Base-by-base conservation (phyloP, 1,284 basidiomycete species). In the Trichosporon asahii region DNA sequence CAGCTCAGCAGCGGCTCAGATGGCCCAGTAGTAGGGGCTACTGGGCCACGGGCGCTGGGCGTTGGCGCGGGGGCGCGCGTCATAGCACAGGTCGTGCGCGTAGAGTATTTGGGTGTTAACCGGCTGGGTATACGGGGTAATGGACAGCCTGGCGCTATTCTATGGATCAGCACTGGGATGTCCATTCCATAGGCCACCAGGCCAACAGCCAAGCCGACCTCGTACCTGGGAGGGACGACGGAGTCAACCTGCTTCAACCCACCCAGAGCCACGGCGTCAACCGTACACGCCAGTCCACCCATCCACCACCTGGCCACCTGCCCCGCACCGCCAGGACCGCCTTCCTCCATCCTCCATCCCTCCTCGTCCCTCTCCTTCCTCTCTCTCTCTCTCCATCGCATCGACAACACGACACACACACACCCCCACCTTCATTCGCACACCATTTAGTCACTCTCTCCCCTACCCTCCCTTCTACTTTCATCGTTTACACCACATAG, bases 361-460 rank as follows among this genome's bases (percentile, higher is more conserved):
- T 7, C 3, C 11, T 25, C 53, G 25, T 18, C 55, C 25, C 55
- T 15, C 18, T 12, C 57, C 27, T 61, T 61, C 29, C 18, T 33
- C 57, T 61, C 23, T 57, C 29, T 2, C 18, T n/a, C n/a, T n/a
- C 57, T 31, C 23, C 57, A 61, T 61, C 57, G 57, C 57, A 60
- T 29, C 27, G 21, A 11, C 25, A 14, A 25, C 57, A 61, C 57
- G 57, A 61, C 57, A 61, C 57, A n/a, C n/a, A n/a, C n/a, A n/a
- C n/a, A n/a, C n/a, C n/a, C n/a, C 57, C 57, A 33, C 57, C 57
- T 31, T 61, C 57, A 15, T 61, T 61, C 57, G 3, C 21, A 14
- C 57, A 61, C 57, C 29, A 61, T 57, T 14, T 31, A 61, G 57
- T 61, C 57, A 61, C 57, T 61, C 57, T 33, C 57, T 61, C 57